These are phyloP conservation scores for Hypoxylon sp. DNA, from an alignment of 2,329 filamentous ascomycete genomes.

Conservation along the genomic window DNA sequence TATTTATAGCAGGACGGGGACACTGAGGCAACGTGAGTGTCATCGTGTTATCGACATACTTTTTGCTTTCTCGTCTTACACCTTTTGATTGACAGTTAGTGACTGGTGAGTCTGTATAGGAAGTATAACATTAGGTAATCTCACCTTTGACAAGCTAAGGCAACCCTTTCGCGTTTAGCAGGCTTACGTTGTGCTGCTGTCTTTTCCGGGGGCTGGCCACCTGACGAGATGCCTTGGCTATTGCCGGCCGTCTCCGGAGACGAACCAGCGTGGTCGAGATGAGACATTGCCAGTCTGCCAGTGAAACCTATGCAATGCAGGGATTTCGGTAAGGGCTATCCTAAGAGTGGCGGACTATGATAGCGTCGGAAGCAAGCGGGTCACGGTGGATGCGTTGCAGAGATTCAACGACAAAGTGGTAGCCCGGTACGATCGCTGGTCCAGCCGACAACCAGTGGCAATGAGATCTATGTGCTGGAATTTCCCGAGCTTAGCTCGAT, in stretches of 20 bases:
- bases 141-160: conserved; percentile 49
- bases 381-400: conserved; percentile 24
- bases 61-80: conserved; percentile 54
- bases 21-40: neutral
- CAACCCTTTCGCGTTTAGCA: conserved; percentile 52
- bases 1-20: neutral
- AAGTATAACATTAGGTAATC: neutral
- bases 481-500: conserved; percentile 36
- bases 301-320: conserved; percentile 17
- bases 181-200: conserved; percentile 47
- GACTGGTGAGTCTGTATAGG: neutral
- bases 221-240: conserved; percentile 40
- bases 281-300: conserved; percentile 43
- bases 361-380: conserved; percentile 34
- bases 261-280: conserved; percentile 43
- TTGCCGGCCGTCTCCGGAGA: conserved; percentile 48
- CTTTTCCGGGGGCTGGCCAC: conserved; percentile 39
- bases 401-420: conserved; percentile 11
- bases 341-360: conserved; percentile 23
- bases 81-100: conserved; percentile 36
- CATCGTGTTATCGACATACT: conserved; percentile 30
- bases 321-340: conserved; percentile 36
- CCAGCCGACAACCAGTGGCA: conserved; percentile 7
- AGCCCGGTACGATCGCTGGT: conserved; percentile 16
- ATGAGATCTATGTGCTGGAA: conserved; percentile 15